A percentile compares a stretch with the other conserved stretches of the same genome.
phyloP scores from a whole-genome alignment of 1,284 basidiomycete genomes.

The Marasmius fiardii region DNA sequence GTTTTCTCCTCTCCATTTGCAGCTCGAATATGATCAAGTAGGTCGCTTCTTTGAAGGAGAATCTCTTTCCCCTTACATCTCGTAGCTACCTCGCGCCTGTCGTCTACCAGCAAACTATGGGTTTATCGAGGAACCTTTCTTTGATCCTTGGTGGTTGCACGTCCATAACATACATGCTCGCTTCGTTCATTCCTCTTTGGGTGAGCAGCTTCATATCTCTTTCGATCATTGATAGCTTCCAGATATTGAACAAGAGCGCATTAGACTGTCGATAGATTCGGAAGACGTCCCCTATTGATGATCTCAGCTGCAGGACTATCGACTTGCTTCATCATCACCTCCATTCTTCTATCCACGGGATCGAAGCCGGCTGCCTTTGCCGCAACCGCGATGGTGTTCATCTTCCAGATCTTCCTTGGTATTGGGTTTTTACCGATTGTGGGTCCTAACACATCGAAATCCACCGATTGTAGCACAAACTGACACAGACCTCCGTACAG shows the following conservation, averaged over 20 bases:
- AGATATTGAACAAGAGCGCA: too few species aligned
- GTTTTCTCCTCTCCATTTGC: too few species aligned
- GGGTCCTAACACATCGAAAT: slow-evolving; percentile 16
- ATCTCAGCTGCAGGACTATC: slow-evolving; percentile 36
- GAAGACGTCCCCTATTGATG: slow-evolving; percentile 35
- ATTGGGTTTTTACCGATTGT: slow-evolving; percentile 39
- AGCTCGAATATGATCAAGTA: too few species aligned
- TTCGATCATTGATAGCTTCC: background rate
- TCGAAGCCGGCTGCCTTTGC: slow-evolving; percentile 30
- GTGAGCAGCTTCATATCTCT: slow-evolving; percentile 17
- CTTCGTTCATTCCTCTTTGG: slow-evolving; percentile 43
- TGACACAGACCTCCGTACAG: slow-evolving; percentile 15
- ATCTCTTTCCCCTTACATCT: background rate
- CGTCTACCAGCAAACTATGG: slow-evolving; percentile 43
- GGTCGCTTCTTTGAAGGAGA: background rate
- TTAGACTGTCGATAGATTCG: slow-evolving; percentile 39
- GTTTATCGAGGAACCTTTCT: slow-evolving; percentile 36
- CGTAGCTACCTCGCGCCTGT: slow-evolving; percentile 36
- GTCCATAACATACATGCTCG: slow-evolving; percentile 38
- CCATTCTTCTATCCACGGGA: slow-evolving; percentile 31
- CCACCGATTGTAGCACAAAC: background rate
- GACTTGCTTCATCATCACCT: slow-evolving; percentile 31
- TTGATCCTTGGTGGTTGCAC: slow-evolving; percentile 39
- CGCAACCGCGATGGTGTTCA: slow-evolving; percentile 36
- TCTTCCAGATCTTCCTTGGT: slow-evolving; percentile 40